Base-by-base conservation (phyloP, 306 rosid species). In the Neltuma alba region DNA sequence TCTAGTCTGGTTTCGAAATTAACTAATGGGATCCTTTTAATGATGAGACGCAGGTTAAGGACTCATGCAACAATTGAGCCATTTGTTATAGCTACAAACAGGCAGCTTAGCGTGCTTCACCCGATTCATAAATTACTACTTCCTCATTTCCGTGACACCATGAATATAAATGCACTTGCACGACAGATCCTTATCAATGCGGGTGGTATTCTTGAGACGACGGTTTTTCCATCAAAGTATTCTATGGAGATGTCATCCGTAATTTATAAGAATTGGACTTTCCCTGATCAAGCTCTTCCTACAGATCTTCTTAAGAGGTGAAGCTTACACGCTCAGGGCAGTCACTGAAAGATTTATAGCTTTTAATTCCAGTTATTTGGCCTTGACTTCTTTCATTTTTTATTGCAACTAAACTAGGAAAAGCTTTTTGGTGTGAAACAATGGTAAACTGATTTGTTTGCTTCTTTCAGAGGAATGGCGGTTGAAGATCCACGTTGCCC, bases 71-170 rank as follows among this genome's bases (percentile, higher is more conserved):
- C 28, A 21, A n/a, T n/a, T 21, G 60, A n/a, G 60, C 60, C 60
- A n/a, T n/a, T 54, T 54, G 60, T 54, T 54, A 54, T 54, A 54
- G 60, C 60, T 20, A n/a, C 60, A 7, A 54, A 92, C 37, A 87
- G 98, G 84, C 98, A 86, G 41, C 84, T 94, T 21, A 92, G 98
- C 14, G 92, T 83, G 75, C 82, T 91, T 72, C 98, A 94, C 63
- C 98, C 98, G 1, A 87, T 94, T 81, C 66, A 94, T 71, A 94
- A 92, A 76, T 82, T 94, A 6, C 79, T 92, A 60, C 92, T 86
- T 76, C 94, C 97, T 67, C 98, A 92, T 77, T 94, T 85, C 25
- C 88, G 87, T 1, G 98, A 92, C 82, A 92, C 97, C 45, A 91
- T 92, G 98, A 87, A 89, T 74, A 87, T 92, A 55, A 94, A 94